A percentile compares a stretch with the other conserved stretches of the same genome.
Evolutionary conservation across 2,329 filamentous ascomycete species (phyloP).

Genomic region (Hypoxylon sp.): DNA sequence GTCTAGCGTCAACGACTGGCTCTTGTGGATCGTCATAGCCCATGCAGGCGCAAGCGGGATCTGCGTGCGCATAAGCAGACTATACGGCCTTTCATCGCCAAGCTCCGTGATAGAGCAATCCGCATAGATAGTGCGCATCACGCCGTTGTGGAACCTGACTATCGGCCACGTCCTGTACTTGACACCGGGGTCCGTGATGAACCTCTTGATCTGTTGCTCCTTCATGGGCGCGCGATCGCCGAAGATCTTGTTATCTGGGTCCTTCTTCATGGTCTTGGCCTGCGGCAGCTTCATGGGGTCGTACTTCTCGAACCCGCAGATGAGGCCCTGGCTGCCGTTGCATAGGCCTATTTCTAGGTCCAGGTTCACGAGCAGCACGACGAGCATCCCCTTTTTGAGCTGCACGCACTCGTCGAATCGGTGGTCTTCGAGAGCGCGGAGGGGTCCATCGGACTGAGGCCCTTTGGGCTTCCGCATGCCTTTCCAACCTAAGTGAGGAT

Average conservation of each 20-base stretch:
- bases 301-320: conserved; percentile 59
- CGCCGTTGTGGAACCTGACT: conserved; percentile 66
- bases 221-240: conserved; percentile 57
- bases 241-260: conserved; percentile 45
- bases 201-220: conserved; percentile 56
- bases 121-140: conserved; percentile 61
- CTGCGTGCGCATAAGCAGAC: conserved; percentile 68
- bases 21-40: conserved; percentile 74
- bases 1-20: conserved; percentile 73
- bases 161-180: conserved; percentile 61
- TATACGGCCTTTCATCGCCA: conserved; percentile 61
- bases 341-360: conserved; percentile 57
- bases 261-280: conserved; percentile 37
- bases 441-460: conserved; percentile 46
- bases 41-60: conserved; percentile 71
- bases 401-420: conserved; percentile 59
- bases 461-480: conserved; percentile 33
- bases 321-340: conserved; percentile 63
- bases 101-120: conserved; percentile 64
- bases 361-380: conserved; percentile 66
- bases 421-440: conserved; percentile 59
- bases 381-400: conserved; percentile 65
- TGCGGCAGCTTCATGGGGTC: conserved; percentile 50
- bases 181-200: conserved; percentile 52
- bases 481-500: conserved; percentile 50